These are phyloP conservation scores for Exophiala mesophila DNA, from an alignment of 2,329 filamentous ascomycete species.

Conservation along the genomic window DNA sequence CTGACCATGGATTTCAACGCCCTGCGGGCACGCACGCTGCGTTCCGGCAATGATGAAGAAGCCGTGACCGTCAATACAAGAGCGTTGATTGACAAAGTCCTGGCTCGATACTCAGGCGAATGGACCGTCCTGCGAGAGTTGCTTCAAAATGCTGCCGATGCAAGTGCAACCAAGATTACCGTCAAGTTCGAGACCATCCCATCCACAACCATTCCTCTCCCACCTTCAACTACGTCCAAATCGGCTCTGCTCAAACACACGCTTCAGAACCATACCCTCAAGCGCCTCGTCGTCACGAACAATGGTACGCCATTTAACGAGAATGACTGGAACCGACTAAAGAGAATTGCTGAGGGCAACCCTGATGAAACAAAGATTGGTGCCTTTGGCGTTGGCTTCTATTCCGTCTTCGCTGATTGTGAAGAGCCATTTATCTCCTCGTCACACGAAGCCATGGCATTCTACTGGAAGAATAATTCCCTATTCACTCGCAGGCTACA, in stretches of 20 bases:
- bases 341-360: slow-evolving; percentile 97
- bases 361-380: slow-evolving; percentile 99
- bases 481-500: slow-evolving; percentile 85
- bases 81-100: slow-evolving; percentile 93
- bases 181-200: slow-evolving; percentile 91
- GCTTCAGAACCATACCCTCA: slow-evolving; percentile 77
- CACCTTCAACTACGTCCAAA: slow-evolving; percentile 56
- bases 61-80: slow-evolving; percentile 97
- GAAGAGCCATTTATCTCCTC: slow-evolving; percentile 97
- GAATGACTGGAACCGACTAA: slow-evolving; percentile 88
- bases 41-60: slow-evolving; percentile 83
- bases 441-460: slow-evolving; percentile 88
- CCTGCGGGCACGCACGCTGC: slow-evolving; percentile 81
- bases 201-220: slow-evolving; percentile 68
- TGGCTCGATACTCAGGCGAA: slow-evolving; percentile 93
- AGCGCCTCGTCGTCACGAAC: slow-evolving; percentile 84
- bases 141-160: slow-evolving; percentile 97
- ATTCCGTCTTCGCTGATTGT: slow-evolving; percentile 96
- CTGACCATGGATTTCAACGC: slow-evolving; percentile 48
- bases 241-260: slow-evolving; percentile 76
- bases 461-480: slow-evolving; percentile 99
- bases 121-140: slow-evolving; percentile 85
- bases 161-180: slow-evolving; percentile 79
- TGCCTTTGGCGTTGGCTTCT: slow-evolving; percentile 96
- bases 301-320: slow-evolving; percentile 82